These are phyloP conservation scores for Lanmaoa rubissima DNA, from an alignment of 768 basidiomycete species.

Conservation along the genomic window DNA sequence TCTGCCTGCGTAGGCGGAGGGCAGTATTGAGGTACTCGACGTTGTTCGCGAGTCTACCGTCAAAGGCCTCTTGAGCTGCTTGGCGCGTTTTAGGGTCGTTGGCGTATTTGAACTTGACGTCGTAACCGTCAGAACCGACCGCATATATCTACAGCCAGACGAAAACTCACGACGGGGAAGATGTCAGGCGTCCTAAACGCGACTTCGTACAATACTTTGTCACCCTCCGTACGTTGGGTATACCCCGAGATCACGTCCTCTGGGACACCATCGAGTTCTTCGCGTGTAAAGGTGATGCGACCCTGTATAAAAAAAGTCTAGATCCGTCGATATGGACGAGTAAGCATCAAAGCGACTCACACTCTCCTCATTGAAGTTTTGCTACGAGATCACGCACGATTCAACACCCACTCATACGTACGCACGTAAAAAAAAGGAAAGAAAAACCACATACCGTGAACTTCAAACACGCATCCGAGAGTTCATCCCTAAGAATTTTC, in stretches of 20 bases:
- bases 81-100: slow-evolving; percentile 66
- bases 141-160: background rate
- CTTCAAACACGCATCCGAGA: slow-evolving; percentile 73
- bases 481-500: slow-evolving; percentile 66
- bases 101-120: slow-evolving; percentile 72
- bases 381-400: slow-evolving; percentile 39
- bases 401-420: background rate
- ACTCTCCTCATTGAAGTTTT: slow-evolving; percentile 90
- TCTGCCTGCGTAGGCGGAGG: slow-evolving; percentile 66
- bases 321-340: background rate
- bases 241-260: slow-evolving; percentile 78
- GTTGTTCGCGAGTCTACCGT: slow-evolving; percentile 67
- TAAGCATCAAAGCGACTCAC: slow-evolving; percentile 35
- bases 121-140: background rate
- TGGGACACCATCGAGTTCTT: slow-evolving; percentile 81
- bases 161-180: slow-evolving; percentile 60
- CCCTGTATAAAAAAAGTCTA: slow-evolving; percentile 42
- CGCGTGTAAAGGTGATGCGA: slow-evolving; percentile 58
- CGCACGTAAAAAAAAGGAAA: background rate
- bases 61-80: slow-evolving; percentile 62
- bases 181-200: slow-evolving; percentile 85
- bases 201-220: slow-evolving; percentile 62
- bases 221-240: slow-evolving; percentile 58
- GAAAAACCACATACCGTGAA: slow-evolving; percentile 56
- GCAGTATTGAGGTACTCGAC: slow-evolving; percentile 66